Conservation (phyloP, 768 basidiomycete genomes). For the Glaciozyma antarctica region DNA sequence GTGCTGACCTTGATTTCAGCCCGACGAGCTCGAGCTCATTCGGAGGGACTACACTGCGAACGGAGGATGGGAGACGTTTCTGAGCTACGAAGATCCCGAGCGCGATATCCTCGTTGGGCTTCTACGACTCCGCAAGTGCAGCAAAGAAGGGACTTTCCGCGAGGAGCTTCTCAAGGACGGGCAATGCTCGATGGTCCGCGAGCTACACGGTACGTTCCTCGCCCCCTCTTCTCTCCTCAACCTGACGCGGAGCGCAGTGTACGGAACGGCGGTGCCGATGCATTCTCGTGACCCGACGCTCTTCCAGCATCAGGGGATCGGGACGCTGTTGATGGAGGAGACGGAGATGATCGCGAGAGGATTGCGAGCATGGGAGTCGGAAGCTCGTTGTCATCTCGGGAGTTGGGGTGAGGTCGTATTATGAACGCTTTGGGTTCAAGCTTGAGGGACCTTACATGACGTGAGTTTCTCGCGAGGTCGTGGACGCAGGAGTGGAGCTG, state of each 20-base stretch:
- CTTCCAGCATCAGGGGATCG: constrained; percentile 63
- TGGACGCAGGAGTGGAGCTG: neutral
- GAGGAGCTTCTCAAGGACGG: constrained; percentile 72
- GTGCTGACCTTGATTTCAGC: constrained; percentile 41
- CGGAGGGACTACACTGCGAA: constrained; percentile 93
- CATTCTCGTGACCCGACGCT: constrained; percentile 87
- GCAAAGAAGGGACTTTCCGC: constrained; percentile 82
- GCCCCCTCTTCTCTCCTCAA: neutral
- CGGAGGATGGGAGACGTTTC: constrained; percentile 98
- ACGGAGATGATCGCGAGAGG: constrained; percentile 95
- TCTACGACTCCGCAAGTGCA: constrained; percentile 84
- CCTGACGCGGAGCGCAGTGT: constrained; percentile 46
- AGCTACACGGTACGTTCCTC: constrained; percentile 53
- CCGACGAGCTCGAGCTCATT: constrained; percentile 78
- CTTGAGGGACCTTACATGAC: constrained; percentile 93
- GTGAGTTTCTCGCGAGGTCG: constrained; percentile 3
- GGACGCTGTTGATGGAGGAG: constrained; percentile 96
- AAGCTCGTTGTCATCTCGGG: constrained; percentile 97
- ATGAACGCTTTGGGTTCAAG: constrained; percentile 37
- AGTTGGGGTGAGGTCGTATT: constrained; percentile 95
- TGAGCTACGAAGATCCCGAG: constrained; percentile 97
- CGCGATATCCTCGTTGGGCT: constrained; percentile 91
- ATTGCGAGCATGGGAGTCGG: constrained; percentile 88
- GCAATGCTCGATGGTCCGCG: constrained; percentile 79
- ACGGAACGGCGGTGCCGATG: constrained; percentile 94